Conservation (phyloP, 371 early-diverging fungal species). For the Mortierella sp. region DNA sequence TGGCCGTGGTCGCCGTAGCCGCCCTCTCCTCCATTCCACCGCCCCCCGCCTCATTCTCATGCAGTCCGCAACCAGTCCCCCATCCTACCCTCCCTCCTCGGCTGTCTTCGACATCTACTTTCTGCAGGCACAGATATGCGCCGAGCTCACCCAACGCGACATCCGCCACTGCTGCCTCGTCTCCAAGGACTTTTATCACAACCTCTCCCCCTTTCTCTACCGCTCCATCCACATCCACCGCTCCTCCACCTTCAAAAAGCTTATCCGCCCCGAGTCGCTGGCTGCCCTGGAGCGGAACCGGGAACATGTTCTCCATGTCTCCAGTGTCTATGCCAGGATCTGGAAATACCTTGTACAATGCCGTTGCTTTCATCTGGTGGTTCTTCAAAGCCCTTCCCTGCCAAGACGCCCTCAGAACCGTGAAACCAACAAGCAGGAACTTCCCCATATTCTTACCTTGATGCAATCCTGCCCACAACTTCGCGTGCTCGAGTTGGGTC, state of each 20-base stretch:
- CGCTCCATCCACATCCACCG: constrained; percentile 7
- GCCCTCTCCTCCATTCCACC: too few species aligned
- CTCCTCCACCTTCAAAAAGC: constrained; percentile 13
- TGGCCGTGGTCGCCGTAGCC: too few species aligned
- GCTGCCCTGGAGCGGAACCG: constrained; percentile 8
- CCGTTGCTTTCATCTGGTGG: constrained; percentile 3
- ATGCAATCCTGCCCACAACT: neutral
- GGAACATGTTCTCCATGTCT: neutral
- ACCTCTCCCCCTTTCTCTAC: constrained; percentile 13
- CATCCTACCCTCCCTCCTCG: neutral
- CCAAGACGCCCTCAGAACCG: neutral
- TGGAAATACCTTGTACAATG: constrained; percentile 11
- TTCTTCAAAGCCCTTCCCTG: neutral
- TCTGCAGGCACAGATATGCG: constrained; percentile 10
- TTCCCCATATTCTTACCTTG: neutral
- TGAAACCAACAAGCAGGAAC: constrained; percentile 2
- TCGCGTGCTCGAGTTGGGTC: neutral
- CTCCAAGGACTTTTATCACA: constrained; percentile 10
- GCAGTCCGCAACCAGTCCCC: too few species aligned
- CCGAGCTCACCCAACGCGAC: constrained; percentile 8
- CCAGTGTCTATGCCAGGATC: constrained; percentile 9
- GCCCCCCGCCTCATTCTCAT: too few species aligned
- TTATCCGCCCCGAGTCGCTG: constrained; percentile 4
- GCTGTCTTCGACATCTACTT: constrained; percentile 23
- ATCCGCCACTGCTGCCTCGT: constrained; percentile 17